These are phyloP conservation scores for Vitis vinifera DNA, from an alignment of 164 flowering plant genomes.

Conservation along the genomic window ASM3070453v1 NC_081808.1:2198001-2198500, in stretches of 20 bases:
- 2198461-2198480: constrained; percentile 81
- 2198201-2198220: constrained; percentile 80
- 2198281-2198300: constrained; percentile 80
- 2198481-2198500: constrained; percentile 81
- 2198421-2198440: constrained; percentile 94
- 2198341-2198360: constrained; percentile 80
- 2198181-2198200: constrained; percentile 84
- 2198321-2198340: constrained; percentile 71
- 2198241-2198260: constrained; percentile 60
- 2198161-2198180: constrained; percentile 67
- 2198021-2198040: constrained; percentile 70
- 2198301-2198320: constrained; percentile 78
- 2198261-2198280: constrained; percentile 74
- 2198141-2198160: constrained; percentile 85
- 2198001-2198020: constrained; percentile 76
- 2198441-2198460: constrained; percentile 98
- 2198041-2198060: constrained; percentile 83
- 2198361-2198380: constrained; percentile 96
- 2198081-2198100: constrained; percentile 37
- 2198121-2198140: constrained; percentile 74
- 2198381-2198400: constrained; percentile 82
- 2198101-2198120: constrained; percentile 73
- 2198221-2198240: constrained; percentile 61
- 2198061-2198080: constrained; percentile 78
- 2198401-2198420: constrained; percentile 78